phyloP scores from a whole-genome alignment of 2,329 filamentous ascomycete species.

The Penicillium sp. region DNA sequence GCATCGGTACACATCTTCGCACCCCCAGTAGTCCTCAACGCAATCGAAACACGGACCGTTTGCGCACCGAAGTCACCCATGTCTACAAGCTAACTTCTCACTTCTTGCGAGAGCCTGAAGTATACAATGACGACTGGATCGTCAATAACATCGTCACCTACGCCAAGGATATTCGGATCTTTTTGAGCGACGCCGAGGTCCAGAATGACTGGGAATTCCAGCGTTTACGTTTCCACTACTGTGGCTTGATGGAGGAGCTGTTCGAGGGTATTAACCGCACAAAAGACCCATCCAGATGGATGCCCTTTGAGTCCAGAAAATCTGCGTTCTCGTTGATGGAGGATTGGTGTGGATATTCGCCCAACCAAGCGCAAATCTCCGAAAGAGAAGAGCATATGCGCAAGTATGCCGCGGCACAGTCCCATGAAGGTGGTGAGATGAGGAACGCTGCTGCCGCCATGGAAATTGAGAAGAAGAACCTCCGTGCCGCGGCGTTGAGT shows the following conservation, averaged over 20 bases:
- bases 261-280: constrained; percentile 90
- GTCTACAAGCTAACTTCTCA: constrained; percentile 93
- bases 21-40: constrained; percentile 79
- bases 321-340: constrained; percentile 97
- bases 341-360: constrained; percentile 97
- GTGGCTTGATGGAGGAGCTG: constrained; percentile 86
- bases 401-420: constrained; percentile 78
- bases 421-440: constrained; percentile 70
- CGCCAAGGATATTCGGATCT: constrained; percentile 88
- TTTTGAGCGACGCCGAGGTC: constrained; percentile 91
- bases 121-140: constrained; percentile 87
- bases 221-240: constrained; percentile 88
- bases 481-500: constrained; percentile 86
- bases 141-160: constrained; percentile 86
- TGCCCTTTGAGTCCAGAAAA: constrained; percentile 95
- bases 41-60: constrained; percentile 79
- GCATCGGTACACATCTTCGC: constrained; percentile 75
- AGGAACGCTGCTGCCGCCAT: constrained; percentile 82
- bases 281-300: constrained; percentile 85
- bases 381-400: constrained; percentile 85
- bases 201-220: constrained; percentile 96
- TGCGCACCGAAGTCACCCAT: constrained; percentile 93
- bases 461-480: constrained; percentile 94
- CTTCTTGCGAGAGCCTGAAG: constrained; percentile 75
- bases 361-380: constrained; percentile 80